phyloP scores from a whole-genome alignment of 164 flowering plant genomes.

The Platanus orientalis region DNA sequence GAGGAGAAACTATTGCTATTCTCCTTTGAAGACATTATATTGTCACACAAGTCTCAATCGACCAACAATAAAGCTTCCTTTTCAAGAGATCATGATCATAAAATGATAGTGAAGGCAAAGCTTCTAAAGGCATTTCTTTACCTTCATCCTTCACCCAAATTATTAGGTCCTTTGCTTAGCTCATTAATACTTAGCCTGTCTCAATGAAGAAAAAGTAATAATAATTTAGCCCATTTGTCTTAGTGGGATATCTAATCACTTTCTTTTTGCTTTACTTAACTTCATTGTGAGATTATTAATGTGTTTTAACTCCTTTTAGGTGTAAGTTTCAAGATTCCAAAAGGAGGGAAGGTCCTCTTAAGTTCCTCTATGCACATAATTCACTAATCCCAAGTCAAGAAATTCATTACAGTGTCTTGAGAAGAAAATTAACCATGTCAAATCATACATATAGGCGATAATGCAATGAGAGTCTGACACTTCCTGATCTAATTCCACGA shows the following conservation, averaged over 20 bases:
- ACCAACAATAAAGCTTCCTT: constrained; percentile 50
- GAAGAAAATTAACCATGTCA: constrained; percentile 31
- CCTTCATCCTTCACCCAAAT: constrained; percentile 36
- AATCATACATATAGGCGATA: constrained; percentile 25
- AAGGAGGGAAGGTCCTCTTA: background rate
- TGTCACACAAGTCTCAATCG: constrained; percentile 26
- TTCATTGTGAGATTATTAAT: constrained; percentile 19
- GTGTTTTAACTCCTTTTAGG: background rate
- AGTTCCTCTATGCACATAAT: constrained; percentile 24
- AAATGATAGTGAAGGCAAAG: constrained; percentile 36
- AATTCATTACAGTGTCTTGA: constrained; percentile 36
- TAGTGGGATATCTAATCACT: constrained; percentile 20
- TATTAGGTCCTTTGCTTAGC: constrained; percentile 21
- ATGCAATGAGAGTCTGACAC: constrained; percentile 21
- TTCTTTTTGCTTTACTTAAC: constrained; percentile 30
- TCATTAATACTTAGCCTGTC: constrained; percentile 20
- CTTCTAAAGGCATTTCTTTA: constrained; percentile 28
- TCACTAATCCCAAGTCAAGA: constrained; percentile 32
- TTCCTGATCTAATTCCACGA: constrained; percentile 19
- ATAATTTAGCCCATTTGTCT: constrained; percentile 2
- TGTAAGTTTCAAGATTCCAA: constrained; percentile 23
- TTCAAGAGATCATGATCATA: constrained; percentile 38
- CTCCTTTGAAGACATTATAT: too few relatives aligned
- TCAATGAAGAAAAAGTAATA: constrained; percentile 15
- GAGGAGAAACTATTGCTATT: too few relatives aligned